A percentile compares a stretch with the other conserved stretches of the same genome.
These are phyloP conservation scores for Trichoderma endophyticum DNA, from an alignment of 2,329 filamentous ascomycete species.

Conservation along the genomic window DNA sequence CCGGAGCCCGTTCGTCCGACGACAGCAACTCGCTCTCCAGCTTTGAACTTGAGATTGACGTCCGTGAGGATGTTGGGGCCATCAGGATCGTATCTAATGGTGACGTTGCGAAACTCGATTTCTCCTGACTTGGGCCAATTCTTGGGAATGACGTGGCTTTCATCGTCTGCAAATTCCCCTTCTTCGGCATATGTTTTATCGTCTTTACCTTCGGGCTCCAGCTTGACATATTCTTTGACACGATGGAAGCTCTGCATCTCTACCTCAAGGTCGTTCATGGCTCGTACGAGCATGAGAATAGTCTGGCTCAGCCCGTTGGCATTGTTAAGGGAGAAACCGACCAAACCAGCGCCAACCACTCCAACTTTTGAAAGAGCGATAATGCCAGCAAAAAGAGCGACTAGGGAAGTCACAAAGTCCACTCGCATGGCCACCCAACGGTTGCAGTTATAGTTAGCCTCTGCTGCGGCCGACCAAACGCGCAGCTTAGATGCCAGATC, in stretches of 20 bases:
- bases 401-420: slow-evolving; percentile 52
- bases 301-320: slow-evolving; percentile 52
- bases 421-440: slow-evolving; percentile 56
- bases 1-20: slow-evolving; percentile 80
- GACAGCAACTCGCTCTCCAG: slow-evolving; percentile 73
- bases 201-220: slow-evolving; percentile 44
- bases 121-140: slow-evolving; percentile 46
- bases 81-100: slow-evolving; percentile 46
- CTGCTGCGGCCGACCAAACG: slow-evolving; percentile 44
- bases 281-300: slow-evolving; percentile 50
- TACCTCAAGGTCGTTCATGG: slow-evolving; percentile 55
- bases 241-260: slow-evolving; percentile 54
- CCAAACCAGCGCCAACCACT: slow-evolving; percentile 48
- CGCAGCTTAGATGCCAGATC: slow-evolving; percentile 51
- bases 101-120: slow-evolving; percentile 50
- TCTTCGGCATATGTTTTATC: slow-evolving; percentile 40
- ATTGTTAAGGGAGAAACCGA: slow-evolving; percentile 56
- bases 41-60: slow-evolving; percentile 51
- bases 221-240: slow-evolving; percentile 47
- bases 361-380: slow-evolving; percentile 50
- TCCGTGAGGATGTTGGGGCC: slow-evolving; percentile 49
- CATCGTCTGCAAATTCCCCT: slow-evolving; percentile 41
- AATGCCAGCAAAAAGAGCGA: slow-evolving; percentile 49
- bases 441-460: slow-evolving; percentile 54
- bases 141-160: slow-evolving; percentile 37